phyloP scores from a whole-genome alignment of 495 filamentous ascomycete genomes.

The Tuber microsphaerosporum region DNA sequence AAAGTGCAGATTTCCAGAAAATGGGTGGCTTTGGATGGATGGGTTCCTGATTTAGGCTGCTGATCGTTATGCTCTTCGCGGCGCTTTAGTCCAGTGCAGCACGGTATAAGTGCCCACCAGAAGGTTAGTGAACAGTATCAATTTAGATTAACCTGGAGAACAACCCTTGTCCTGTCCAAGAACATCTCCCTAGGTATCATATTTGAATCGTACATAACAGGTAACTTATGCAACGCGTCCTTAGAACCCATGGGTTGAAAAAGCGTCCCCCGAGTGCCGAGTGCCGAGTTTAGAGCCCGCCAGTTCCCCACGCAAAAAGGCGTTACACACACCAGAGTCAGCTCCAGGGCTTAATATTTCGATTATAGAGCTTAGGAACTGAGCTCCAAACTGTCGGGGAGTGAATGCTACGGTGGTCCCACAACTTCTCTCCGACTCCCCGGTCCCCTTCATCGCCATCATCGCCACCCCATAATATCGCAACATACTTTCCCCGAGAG shows the following conservation, averaged over 20 bases:
- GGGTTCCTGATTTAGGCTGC: not conserved
- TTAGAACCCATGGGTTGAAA: too few species aligned
- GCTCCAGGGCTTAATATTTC: too few species aligned
- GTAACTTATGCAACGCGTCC: not conserved
- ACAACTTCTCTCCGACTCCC: not conserved
- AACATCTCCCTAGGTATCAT: not conserved
- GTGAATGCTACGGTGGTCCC: not conserved
- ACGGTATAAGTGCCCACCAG: too few species aligned
- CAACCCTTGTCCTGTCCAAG: not conserved
- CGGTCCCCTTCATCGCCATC: not conserved
- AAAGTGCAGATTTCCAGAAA: not conserved
- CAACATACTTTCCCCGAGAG: not conserved
- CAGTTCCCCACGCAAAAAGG: too few species aligned
- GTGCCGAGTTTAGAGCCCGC: too few species aligned
- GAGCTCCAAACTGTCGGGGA: not conserved
- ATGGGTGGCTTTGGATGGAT: not conserved
- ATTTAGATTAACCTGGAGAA: not conserved
- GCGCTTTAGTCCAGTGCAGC: not conserved
- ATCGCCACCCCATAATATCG: not conserved
- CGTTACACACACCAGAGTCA: too few species aligned
- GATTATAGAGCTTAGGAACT: not conserved
- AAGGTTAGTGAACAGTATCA: not conserved
- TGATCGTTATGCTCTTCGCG: not conserved
- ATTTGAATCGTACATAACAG: not conserved
- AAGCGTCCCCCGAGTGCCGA: too few species aligned